Base-by-base conservation (phyloP, 352 stramenopile genomes). In the Globisporangium recalcitrans region DNA sequence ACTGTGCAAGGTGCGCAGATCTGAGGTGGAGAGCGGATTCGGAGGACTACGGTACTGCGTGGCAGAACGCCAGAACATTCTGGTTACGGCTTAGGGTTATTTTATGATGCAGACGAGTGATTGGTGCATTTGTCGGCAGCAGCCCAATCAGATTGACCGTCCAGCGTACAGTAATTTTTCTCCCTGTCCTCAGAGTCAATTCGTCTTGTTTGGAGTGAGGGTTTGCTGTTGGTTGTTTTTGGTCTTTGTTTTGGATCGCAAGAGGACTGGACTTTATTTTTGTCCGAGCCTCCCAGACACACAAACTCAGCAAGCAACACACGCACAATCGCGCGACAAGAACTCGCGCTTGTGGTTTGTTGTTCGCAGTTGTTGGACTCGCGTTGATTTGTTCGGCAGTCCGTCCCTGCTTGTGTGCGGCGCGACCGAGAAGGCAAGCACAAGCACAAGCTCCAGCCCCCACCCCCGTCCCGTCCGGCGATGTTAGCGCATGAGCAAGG, bases 401-500 rank as follows among this genome's bases (percentile, higher is more conserved):
- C 48, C 26, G 26, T 31, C 16, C 19, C 16, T 29, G 51, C 51
- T 56, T 56, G 51, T 29, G 27, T 56, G 48, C 51, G 51, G 51
- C 51, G 21, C 49, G 14, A 36, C 49, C 2, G 49, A 55, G 49
- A 3, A 55, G 26, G 16, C 48, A 8, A 42, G 6, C 19, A n/a
- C 27, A n/a, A n/a, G n/a, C n/a, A n/a, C n/a, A n/a, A n/a, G n/a
- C n/a, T n/a, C n/a, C n/a, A n/a, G n/a, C n/a, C n/a, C n/a, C n/a
- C n/a, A n/a, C n/a, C n/a, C n/a, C n/a, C n/a, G n/a, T n/a, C 29
- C 49, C 51, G 8, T 36, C 49, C 49, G 53, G 53, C 62, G 44
- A 67, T 67, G 62, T 58, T 67, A 57, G 62, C 62, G 47, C 62
- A 67, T 62, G 62, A 67, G 32, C 53, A 67, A 67, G 52, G 62